phyloP scores from a whole-genome alignment of 768 basidiomycete genomes.

The Daedalea quercina region DNA sequence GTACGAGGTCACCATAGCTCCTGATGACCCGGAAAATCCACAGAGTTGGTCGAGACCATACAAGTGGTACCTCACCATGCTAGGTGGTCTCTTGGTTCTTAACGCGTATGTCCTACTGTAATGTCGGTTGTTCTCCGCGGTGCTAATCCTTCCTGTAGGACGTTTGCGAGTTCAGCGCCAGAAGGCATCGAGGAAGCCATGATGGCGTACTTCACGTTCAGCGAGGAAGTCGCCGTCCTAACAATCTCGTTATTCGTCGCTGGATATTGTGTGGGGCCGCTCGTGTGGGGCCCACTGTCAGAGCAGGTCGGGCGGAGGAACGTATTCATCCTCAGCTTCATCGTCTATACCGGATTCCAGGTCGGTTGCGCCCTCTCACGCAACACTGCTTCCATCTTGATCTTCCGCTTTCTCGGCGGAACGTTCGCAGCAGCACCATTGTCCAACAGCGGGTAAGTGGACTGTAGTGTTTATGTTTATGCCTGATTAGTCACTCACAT shows the following conservation, averaged over 20 bases:
- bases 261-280: slow-evolving; percentile 54
- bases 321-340: slow-evolving; percentile 49
- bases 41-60: slow-evolving; percentile 11
- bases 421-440: slow-evolving; percentile 57
- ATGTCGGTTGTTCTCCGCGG: not conserved
- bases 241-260: slow-evolving; percentile 53
- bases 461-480: not conserved
- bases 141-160: slow-evolving; percentile 15
- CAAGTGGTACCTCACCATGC: slow-evolving; percentile 14
- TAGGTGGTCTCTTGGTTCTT: slow-evolving; percentile 6
- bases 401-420: slow-evolving; percentile 62
- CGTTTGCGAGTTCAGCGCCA: slow-evolving; percentile 52
- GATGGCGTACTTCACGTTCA: slow-evolving; percentile 38
- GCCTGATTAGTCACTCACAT: not conserved
- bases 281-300: slow-evolving; percentile 46
- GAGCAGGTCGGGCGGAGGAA: slow-evolving; percentile 47
- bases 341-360: slow-evolving; percentile 53
- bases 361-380: slow-evolving; percentile 50
- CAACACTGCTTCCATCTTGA: slow-evolving; percentile 54
- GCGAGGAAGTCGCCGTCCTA: slow-evolving; percentile 41
- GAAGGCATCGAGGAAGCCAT: slow-evolving; percentile 39
- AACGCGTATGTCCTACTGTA: slow-evolving; percentile 8
- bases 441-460: slow-evolving; percentile 51
- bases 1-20: slow-evolving; percentile 18
- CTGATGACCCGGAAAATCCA: slow-evolving; percentile 18